Percentiles rank a stretch among this genome's conserved stretches.
Evolutionary conservation across 2,329 filamentous ascomycete species (phyloP).

Genomic region (Aureobasidium sp.): DNA sequence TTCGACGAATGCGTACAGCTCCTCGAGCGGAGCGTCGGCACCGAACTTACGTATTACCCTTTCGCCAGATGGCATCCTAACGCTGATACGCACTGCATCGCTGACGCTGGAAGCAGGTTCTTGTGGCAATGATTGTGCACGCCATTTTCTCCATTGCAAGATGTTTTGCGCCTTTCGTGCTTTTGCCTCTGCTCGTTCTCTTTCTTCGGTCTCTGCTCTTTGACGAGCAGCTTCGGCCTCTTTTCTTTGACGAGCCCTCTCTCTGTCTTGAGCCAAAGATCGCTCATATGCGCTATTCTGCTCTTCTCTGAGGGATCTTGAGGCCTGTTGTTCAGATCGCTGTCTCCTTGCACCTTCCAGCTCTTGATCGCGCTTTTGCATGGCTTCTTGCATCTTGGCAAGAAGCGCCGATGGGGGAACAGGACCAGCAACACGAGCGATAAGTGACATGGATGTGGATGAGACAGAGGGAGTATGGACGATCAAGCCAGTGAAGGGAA

Average conservation of each 20-base stretch:
- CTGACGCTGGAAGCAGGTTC: constrained; percentile 62
- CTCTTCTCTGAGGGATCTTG: constrained; percentile 73
- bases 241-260: constrained; percentile 67
- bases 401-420: constrained; percentile 65
- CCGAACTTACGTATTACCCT: constrained; percentile 72
- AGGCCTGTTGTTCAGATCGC: constrained; percentile 70
- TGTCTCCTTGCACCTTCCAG: constrained; percentile 68
- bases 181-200: constrained; percentile 56
- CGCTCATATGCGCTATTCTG: constrained; percentile 93
- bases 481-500: constrained; percentile 80
- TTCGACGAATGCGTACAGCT: constrained; percentile 93
- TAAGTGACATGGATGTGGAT: constrained; percentile 81
- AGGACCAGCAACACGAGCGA: constrained; percentile 70
- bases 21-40: constrained; percentile 65
- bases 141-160: constrained; percentile 74
- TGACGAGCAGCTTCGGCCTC: constrained; percentile 65
- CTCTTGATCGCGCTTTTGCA: constrained; percentile 68
- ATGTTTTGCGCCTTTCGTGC: constrained; percentile 49
- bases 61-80: constrained; percentile 59
- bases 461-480: constrained; percentile 81
- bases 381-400: constrained; percentile 64
- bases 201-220: constrained; percentile 59
- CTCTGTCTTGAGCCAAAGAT: constrained; percentile 78
- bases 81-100: constrained; percentile 64
- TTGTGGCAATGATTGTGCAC: constrained; percentile 56